Conservation (phyloP, 192 early-diverging fungal species). For the Coemansia sp. region DNA sequence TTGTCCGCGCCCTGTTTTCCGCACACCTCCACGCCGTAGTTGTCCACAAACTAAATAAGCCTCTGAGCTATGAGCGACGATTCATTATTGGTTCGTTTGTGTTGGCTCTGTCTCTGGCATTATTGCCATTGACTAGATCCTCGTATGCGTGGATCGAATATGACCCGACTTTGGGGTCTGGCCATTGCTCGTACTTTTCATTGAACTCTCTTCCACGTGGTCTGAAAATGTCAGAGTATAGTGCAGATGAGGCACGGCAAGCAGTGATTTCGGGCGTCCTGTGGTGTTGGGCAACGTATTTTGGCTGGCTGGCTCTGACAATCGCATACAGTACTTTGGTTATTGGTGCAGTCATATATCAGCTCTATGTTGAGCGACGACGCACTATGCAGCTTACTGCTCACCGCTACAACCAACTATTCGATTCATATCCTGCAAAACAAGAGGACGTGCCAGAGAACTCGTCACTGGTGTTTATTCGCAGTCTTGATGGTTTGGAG, state of each 20-base stretch:
- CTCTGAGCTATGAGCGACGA: slow-evolving; percentile 22
- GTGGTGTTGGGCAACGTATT: slow-evolving; percentile 42
- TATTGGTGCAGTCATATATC: slow-evolving; percentile 21
- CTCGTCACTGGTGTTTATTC: slow-evolving; percentile 21
- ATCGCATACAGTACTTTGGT: slow-evolving; percentile 21
- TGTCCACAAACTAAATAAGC: slow-evolving; percentile 16
- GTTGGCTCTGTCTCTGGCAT: slow-evolving; percentile 22
- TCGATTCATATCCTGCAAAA: background rate
- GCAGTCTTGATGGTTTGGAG: slow-evolving; percentile 10
- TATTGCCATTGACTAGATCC: slow-evolving; percentile 25
- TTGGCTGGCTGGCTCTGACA: slow-evolving; percentile 39
- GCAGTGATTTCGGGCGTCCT: slow-evolving; percentile 28
- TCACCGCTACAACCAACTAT: slow-evolving; percentile 11
- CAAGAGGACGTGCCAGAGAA: background rate
- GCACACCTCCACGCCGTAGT: slow-evolving; percentile 31
- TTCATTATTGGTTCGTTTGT: slow-evolving; percentile 24
- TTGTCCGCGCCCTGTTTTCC: slow-evolving; percentile 28
- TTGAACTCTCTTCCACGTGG: slow-evolving; percentile 23
- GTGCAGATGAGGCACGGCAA: slow-evolving; percentile 5
- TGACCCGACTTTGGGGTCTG: slow-evolving; percentile 38
- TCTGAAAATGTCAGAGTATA: background rate
- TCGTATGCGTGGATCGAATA: slow-evolving; percentile 38
- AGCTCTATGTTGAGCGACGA: slow-evolving; percentile 17
- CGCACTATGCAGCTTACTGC: slow-evolving; percentile 12
- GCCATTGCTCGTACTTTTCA: slow-evolving; percentile 47